These are phyloP conservation scores for Neurospora tetrasperma DNA, from an alignment of 495 filamentous ascomycete genomes.

Conservation along the genomic window DNA sequence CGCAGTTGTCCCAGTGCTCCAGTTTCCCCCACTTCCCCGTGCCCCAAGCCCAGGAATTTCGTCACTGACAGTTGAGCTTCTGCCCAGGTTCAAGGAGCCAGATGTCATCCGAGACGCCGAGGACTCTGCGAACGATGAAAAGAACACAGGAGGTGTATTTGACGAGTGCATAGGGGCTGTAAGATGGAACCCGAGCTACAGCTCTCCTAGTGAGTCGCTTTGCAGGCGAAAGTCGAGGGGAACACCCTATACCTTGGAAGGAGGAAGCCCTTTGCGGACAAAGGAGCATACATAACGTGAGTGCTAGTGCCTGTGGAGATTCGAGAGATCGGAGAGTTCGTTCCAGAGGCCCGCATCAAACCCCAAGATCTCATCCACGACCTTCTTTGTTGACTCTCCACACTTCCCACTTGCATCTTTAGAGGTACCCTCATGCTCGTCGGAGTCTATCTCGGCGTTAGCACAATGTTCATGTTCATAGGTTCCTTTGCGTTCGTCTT, in stretches of 20 bases:
- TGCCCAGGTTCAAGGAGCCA: background rate
- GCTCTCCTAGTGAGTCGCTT: background rate
- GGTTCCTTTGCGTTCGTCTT: too few species aligned
- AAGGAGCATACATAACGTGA: background rate
- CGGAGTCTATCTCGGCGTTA: too few species aligned
- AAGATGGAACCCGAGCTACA: background rate
- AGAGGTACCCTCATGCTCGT: too few species aligned
- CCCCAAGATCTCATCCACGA: background rate
- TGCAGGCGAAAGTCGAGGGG: background rate
- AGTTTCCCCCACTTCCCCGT: background rate
- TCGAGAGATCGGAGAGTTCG: background rate
- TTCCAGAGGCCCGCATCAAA: background rate
- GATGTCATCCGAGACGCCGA: background rate
- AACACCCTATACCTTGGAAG: background rate
- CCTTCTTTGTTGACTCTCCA: too few species aligned
- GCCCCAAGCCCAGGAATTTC: background rate
- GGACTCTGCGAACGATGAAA: background rate
- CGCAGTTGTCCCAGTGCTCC: too few species aligned
- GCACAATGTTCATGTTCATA: too few species aligned
- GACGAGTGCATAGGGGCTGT: background rate
- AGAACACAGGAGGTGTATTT: background rate
- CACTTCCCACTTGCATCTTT: too few species aligned
- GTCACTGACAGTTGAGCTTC: background rate
- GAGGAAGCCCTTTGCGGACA: background rate
- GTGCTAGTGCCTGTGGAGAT: background rate